Percentiles rank a stretch among this genome's conserved stretches.
These are phyloP conservation scores for Amphicarpaea edgeworthii DNA, from an alignment of 306 rosid species.

Conservation along the genomic window DNA sequence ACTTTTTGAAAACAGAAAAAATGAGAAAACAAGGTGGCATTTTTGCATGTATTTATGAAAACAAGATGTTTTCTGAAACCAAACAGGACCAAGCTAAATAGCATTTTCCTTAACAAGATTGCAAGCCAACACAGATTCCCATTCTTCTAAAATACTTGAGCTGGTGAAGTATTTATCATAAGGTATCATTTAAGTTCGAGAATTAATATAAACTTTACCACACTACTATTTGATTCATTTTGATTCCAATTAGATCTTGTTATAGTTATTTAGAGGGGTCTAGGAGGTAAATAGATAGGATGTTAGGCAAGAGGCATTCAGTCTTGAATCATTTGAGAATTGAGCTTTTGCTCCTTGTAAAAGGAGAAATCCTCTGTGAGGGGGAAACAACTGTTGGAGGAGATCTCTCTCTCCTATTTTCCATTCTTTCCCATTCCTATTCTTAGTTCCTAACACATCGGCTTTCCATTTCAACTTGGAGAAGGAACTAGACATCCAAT, in stretches of 20 bases:
- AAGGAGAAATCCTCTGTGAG: not conserved
- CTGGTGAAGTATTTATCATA: constrained; percentile 14
- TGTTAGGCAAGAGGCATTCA: not conserved
- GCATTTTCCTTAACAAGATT: constrained; percentile 7
- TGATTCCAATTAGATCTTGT: not conserved
- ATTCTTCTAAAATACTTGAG: constrained; percentile 28
- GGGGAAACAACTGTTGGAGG: not conserved
- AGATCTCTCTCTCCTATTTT: not conserved
- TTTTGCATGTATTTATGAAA: not conserved
- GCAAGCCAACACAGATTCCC: not conserved
- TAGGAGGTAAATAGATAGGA: not conserved
- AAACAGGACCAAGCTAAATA: not conserved
- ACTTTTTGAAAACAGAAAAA: not conserved
- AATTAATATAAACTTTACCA: not conserved
- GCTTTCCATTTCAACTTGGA: constrained; percentile 22
- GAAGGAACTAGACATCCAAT: constrained; percentile 15
- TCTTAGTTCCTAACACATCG: not conserved
- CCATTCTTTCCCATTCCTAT: not conserved
- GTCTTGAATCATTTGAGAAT: not conserved
- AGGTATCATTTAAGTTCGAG: not conserved
- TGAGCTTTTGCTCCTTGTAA: not conserved
- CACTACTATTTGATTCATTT: not conserved
- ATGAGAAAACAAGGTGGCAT: not conserved
- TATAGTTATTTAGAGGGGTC: no score
- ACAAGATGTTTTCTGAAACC: not conserved